phyloP scores from a whole-genome alignment of 257 asterid species.

The Prunella vulgaris region DNA sequence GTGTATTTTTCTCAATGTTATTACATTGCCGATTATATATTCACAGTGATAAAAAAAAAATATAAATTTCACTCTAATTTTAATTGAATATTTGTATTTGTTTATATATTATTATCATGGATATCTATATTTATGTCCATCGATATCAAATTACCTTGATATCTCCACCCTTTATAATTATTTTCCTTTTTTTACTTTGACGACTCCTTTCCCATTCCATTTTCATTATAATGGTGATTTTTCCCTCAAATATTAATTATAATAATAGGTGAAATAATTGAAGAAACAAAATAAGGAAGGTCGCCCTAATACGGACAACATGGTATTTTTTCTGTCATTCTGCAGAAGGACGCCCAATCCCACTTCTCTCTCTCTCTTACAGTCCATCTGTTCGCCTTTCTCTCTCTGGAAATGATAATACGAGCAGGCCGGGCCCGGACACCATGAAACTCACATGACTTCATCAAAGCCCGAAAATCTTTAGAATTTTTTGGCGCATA shows the following conservation, averaged over 20 bases:
- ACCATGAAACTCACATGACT: constrained; percentile 25
- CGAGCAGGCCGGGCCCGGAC: background rate
- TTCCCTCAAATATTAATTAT: background rate
- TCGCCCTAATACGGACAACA: background rate
- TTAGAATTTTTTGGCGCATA: background rate
- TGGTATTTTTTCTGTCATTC: background rate
- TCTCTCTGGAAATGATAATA: background rate
- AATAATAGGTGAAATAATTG: background rate
- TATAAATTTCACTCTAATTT: too few relatives aligned
- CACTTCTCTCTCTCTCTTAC: constrained; percentile 7
- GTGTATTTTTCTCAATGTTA: background rate
- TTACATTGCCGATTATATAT: too few relatives aligned
- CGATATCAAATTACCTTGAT: too few relatives aligned
- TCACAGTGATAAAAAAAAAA: too few relatives aligned
- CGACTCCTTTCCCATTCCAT: background rate
- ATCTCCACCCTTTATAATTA: background rate
- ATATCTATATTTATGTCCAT: too few relatives aligned
- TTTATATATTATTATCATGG: too few relatives aligned
- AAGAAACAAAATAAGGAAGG: background rate
- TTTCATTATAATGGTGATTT: background rate
- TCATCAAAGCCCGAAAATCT: background rate
- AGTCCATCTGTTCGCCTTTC: background rate
- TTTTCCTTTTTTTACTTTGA: background rate
- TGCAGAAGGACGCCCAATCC: background rate
- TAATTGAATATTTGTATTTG: too few relatives aligned